Evolutionary conservation across 305 asterid genomes (phyloP).

Genomic region (Striga hermonthica): DNA sequence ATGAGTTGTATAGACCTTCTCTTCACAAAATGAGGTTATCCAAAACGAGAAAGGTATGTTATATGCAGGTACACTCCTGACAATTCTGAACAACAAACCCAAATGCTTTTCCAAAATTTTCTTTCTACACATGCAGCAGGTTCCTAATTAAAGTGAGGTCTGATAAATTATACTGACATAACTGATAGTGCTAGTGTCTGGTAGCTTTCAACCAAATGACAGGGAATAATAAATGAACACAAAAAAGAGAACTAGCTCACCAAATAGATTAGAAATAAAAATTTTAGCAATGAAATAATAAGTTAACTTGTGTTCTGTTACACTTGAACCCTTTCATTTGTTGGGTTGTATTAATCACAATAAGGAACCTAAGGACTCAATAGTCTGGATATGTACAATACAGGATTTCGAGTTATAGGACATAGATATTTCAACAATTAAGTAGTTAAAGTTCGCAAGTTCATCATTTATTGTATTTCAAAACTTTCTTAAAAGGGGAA

Average conservation of each 20-base stretch:
- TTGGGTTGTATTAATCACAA: too few relatives aligned
- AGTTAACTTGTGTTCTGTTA: too few relatives aligned
- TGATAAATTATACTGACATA: not conserved
- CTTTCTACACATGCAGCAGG: not conserved
- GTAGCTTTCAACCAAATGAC: constrained; percentile 12
- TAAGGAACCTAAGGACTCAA: too few relatives aligned
- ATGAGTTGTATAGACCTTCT: constrained; percentile 5
- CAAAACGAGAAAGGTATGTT: constrained; percentile 15
- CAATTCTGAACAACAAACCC: not conserved
- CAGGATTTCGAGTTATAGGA: too few relatives aligned
- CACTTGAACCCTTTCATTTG: too few relatives aligned
- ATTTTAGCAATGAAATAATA: not conserved
- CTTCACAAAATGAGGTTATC: constrained; percentile 3
- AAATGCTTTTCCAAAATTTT: constrained; percentile 8
- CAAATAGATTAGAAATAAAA: not conserved
- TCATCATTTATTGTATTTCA: not conserved
- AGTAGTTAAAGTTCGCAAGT: constrained; percentile 5
- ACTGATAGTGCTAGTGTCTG: not conserved
- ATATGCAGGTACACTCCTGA: constrained; percentile 13
- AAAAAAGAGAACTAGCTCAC: not conserved
- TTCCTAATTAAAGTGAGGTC: not conserved
- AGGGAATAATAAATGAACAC: not conserved
- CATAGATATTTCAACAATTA: not conserved
- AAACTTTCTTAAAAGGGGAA: not conserved
- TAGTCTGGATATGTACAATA: too few relatives aligned